Evolutionary conservation across 768 basidiomycete genomes (phyloP), one percentile per base, ranked within the genome.

Genomic region (Pulveroboletus sp.): DNA sequence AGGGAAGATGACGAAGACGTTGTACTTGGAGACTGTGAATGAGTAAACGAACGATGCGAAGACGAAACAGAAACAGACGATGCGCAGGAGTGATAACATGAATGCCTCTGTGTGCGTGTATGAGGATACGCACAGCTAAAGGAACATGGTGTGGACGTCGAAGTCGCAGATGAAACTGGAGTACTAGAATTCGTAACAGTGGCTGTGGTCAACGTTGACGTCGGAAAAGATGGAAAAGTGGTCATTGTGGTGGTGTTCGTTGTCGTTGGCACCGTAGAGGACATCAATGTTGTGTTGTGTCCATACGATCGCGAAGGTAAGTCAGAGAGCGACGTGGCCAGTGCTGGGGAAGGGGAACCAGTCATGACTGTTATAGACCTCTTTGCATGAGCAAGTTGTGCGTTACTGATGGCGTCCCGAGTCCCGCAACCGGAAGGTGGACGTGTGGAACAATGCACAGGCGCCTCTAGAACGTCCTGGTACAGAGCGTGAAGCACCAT

Each of bases 361-460:
- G 58, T 55, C 0, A 54, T 41, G 21, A 61, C 56, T 3, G 60
- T 37, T 17, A 57, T 39, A 0, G 59, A 66, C 30, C 72, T 62
- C 28, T 69, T 63, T 6, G 68, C 63, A 36, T 61, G 57, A 36
- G 71, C 54, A 8, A 42, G 27, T 15, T 49, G 55, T 14, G 69
- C 74, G 55, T 84, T 80, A 8, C 74, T 71, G 49, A 89, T 76
- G 6, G 79, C 79, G 40, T 71, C 69, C 15, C 73, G 51, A 3
- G 76, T 54, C 14, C 70, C 71, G 72, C 92, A 93, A 18, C 74
- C 67, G 15, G 81, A 85, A 3, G 83, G 82, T 5, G 79, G 58
- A 0, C 82, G 84, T 1, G 68, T 70, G 3, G 81, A 76, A 57
- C 84, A 81, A 2, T 82, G 71, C 7, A 73, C 36, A 12, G 85